Conservation (phyloP, 1,284 basidiomycete genomes). For the Ustilago hordei region DNA sequence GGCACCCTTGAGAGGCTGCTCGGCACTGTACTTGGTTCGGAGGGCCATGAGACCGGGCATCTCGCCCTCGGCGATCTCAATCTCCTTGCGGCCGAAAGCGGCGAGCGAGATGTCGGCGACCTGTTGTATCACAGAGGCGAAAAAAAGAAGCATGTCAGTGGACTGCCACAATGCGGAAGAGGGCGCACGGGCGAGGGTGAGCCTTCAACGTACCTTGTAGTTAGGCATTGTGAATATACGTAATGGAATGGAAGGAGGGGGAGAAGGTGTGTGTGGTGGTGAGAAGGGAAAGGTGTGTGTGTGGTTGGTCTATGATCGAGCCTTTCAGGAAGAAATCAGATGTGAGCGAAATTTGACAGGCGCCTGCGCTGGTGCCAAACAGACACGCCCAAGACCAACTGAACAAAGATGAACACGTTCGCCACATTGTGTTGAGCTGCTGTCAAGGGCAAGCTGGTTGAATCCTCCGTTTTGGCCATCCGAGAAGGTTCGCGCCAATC, state of each 20-base stretch:
- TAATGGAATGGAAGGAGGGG: background rate
- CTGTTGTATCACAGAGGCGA: slow-evolving; percentile 17
- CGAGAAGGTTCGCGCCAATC: slow-evolving; percentile 1
- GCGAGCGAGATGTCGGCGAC: slow-evolving; percentile 90
- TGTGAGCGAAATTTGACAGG: slow-evolving; percentile 17
- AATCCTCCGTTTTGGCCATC: slow-evolving; percentile 4
- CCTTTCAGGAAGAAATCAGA: slow-evolving; percentile 23
- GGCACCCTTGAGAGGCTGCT: slow-evolving; percentile 91
- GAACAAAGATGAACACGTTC: slow-evolving; percentile 16
- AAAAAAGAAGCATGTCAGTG: slow-evolving; percentile 5
- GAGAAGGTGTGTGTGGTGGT: slow-evolving; percentile 14
- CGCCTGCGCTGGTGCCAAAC: slow-evolving; percentile 6
- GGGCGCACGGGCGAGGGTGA: no score
- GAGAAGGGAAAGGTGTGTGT: slow-evolving; percentile 19
- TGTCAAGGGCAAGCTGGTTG: background rate
- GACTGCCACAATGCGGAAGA: background rate
- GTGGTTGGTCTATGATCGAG: background rate
- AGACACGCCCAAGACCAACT: slow-evolving; percentile 19
- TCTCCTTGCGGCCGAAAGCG: slow-evolving; percentile 96
- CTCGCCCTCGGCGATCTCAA: slow-evolving; percentile 86
- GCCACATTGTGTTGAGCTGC: slow-evolving; percentile 8
- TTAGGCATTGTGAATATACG: slow-evolving; percentile 49
- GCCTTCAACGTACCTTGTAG: slow-evolving; percentile 53
- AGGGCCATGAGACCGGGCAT: slow-evolving; percentile 69
- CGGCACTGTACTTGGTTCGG: slow-evolving; percentile 77